phyloP scores from a whole-genome alignment of 2,329 filamentous ascomycete genomes.

The Hypoxylon sp. region DNA sequence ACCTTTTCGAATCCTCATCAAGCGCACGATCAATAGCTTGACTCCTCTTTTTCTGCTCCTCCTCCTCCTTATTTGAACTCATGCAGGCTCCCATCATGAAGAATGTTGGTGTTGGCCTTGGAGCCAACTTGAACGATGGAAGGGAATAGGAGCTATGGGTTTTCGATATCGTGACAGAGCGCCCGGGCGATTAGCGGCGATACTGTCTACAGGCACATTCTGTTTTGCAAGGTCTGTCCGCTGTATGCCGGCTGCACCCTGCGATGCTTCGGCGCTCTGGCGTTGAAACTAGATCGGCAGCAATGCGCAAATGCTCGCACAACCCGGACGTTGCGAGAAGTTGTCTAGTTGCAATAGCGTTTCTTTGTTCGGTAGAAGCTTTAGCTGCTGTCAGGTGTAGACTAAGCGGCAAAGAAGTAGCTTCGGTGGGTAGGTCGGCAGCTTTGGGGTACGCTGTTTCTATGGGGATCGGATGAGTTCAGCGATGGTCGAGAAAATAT shows the following conservation, averaged over 20 bases:
- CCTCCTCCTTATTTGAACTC: constrained; percentile 88
- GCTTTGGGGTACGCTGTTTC: constrained; percentile 20
- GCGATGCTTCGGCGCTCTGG: constrained; percentile 12
- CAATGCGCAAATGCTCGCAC: constrained; percentile 15
- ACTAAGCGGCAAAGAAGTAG: constrained; percentile 9
- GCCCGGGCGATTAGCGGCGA: constrained; percentile 21
- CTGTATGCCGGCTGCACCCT: constrained; percentile 3
- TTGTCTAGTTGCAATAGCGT: background rate
- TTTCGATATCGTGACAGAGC: constrained; percentile 19
- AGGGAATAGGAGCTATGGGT: constrained; percentile 8
- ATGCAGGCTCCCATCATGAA: constrained; percentile 88
- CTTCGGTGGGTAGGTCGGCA: constrained; percentile 16
- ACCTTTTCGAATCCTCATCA: constrained; percentile 92
- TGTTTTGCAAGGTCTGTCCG: constrained; percentile 18
- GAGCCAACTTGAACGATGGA: constrained; percentile 14
- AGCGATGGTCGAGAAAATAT: constrained; percentile 34
- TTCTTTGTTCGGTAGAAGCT: constrained; percentile 30
- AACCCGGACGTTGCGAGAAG: background rate
- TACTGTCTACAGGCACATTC: constrained; percentile 28
- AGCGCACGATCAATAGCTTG: constrained; percentile 94
- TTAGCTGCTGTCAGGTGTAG: constrained; percentile 5
- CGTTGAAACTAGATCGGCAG: background rate
- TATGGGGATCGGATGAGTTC: constrained; percentile 20
- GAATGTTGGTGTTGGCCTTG: constrained; percentile 28
- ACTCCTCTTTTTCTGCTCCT: constrained; percentile 94